Conservation (phyloP, 2,329 filamentous ascomycete species). For the Ophidiomyces ophidiicola region DNA sequence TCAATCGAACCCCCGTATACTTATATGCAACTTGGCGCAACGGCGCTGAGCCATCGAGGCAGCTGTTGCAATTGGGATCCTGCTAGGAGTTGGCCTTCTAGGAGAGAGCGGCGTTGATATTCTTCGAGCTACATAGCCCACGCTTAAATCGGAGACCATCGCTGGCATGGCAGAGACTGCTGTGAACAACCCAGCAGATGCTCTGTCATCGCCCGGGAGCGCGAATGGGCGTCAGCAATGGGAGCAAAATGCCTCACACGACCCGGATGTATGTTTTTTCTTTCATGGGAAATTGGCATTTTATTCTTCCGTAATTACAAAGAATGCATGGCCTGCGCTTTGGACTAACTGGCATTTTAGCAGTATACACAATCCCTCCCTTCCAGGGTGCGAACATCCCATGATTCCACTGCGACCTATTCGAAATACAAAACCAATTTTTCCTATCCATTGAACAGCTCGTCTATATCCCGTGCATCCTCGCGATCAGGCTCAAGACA, state of each 20-base stretch:
- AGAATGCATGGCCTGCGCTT: not conserved
- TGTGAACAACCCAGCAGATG: constrained; percentile 29
- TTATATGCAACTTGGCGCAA: no score
- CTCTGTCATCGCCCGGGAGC: constrained; percentile 27
- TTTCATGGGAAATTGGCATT: no score
- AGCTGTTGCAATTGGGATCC: no score
- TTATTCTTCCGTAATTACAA: not conserved
- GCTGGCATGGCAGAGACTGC: constrained; percentile 33
- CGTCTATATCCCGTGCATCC: constrained; percentile 26
- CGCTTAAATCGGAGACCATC: constrained; percentile 3
- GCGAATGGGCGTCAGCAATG: constrained; percentile 25
- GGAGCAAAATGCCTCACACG: constrained; percentile 29
- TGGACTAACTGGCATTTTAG: not conserved
- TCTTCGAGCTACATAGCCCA: not conserved
- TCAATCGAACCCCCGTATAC: no score
- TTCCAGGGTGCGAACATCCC: constrained; percentile 26
- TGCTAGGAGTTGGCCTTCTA: no score
- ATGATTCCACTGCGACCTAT: constrained; percentile 25
- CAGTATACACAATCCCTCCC: not conserved
- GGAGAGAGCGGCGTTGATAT: no score
- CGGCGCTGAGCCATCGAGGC: no score
- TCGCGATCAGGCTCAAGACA: constrained; percentile 25
- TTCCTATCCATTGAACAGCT: constrained; percentile 25
- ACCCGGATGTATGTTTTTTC: constrained; percentile 29
- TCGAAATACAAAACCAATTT: constrained; percentile 23